A percentile compares a stretch with the other conserved stretches of the same genome.
Evolutionary conservation across 352 stramenopile species (phyloP).

Genomic region (Phytophthora cactorum): DNA sequence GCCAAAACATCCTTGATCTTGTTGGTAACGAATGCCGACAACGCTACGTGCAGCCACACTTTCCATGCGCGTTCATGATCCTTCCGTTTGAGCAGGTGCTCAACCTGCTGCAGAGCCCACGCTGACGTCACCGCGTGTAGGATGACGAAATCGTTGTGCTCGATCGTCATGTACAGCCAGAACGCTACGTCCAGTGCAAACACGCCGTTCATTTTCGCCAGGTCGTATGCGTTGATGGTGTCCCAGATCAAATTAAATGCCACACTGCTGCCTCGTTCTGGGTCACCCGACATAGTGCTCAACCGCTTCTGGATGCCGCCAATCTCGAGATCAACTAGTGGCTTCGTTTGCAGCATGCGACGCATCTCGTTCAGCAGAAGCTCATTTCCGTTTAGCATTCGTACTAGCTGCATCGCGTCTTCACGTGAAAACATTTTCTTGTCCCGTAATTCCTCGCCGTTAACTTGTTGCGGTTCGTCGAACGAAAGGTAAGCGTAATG

Average conservation of each 20-base stretch:
- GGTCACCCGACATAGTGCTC: slow-evolving; percentile 38
- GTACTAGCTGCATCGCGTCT: slow-evolving; percentile 30
- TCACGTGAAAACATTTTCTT: slow-evolving; percentile 29
- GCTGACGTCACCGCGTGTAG: slow-evolving; percentile 46
- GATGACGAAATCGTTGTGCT: slow-evolving; percentile 50
- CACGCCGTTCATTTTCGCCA: slow-evolving; percentile 39
- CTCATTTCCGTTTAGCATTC: slow-evolving; percentile 24
- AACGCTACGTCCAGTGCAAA: slow-evolving; percentile 41
- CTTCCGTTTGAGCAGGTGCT: slow-evolving; percentile 35
- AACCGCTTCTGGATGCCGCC: slow-evolving; percentile 32
- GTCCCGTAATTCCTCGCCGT: slow-evolving; percentile 16
- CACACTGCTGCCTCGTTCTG: slow-evolving; percentile 24
- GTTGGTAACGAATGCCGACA: slow-evolving; percentile 39
- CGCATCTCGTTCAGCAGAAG: slow-evolving; percentile 34
- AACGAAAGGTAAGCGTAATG: slow-evolving; percentile 47
- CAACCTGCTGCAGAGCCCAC: slow-evolving; percentile 44
- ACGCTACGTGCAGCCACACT: slow-evolving; percentile 42
- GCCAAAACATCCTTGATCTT: slow-evolving; percentile 26
- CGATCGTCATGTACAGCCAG: slow-evolving; percentile 48
- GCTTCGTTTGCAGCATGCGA: slow-evolving; percentile 29
- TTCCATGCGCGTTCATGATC: slow-evolving; percentile 39
- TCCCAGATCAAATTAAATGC: slow-evolving; percentile 41
- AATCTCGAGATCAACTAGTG: slow-evolving; percentile 30
- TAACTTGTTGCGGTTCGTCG: slow-evolving; percentile 24
- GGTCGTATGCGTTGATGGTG: slow-evolving; percentile 36